A percentile compares a stretch with the other conserved stretches of the same genome.
phyloP scores from a whole-genome alignment of 1,284 basidiomycete genomes.

The Mycena citricolor region DNA sequence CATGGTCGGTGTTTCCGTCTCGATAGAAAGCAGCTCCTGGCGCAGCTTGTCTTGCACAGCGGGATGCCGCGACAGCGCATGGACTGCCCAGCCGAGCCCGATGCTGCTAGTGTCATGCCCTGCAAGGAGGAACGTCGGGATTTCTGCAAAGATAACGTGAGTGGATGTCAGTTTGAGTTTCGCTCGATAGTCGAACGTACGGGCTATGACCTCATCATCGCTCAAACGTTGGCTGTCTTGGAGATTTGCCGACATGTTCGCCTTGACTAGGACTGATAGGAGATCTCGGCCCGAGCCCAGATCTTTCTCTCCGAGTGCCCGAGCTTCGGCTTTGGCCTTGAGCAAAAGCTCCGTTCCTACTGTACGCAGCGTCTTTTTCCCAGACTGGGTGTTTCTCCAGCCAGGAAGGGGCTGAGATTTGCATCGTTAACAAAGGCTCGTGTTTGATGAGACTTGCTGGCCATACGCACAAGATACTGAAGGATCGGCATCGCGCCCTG shows the following conservation, averaged over 20 bases:
- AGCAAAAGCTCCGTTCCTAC: conserved; percentile 39
- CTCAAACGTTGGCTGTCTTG: conserved; percentile 60
- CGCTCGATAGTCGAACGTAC: conserved; percentile 45
- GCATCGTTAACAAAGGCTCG: too few species aligned
- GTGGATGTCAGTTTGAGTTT: too few species aligned
- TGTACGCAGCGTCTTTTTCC: too few species aligned
- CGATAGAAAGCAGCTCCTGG: conserved; percentile 55
- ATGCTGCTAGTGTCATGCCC: conserved; percentile 78
- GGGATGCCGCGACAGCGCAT: conserved; percentile 54
- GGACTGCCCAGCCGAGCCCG: conserved; percentile 60
- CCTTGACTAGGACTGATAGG: conserved; percentile 54
- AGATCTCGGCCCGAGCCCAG: conserved; percentile 43
- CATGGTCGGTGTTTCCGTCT: conserved; percentile 53
- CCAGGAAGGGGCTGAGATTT: too few species aligned
- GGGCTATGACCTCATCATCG: conserved; percentile 74
- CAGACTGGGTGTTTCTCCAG: too few species aligned
- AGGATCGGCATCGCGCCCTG: too few species aligned
- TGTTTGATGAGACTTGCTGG: too few species aligned
- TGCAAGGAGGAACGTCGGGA: conserved; percentile 60
- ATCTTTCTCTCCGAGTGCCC: conserved; percentile 23
- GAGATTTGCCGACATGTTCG: conserved; percentile 63
- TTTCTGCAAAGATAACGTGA: conserved; percentile 36
- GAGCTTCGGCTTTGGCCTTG: too few species aligned
- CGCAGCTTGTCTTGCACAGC: conserved; percentile 66
- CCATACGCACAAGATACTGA: too few species aligned